Conservation (phyloP, 306 rosid genomes). For the Parietaria judaica region DNA sequence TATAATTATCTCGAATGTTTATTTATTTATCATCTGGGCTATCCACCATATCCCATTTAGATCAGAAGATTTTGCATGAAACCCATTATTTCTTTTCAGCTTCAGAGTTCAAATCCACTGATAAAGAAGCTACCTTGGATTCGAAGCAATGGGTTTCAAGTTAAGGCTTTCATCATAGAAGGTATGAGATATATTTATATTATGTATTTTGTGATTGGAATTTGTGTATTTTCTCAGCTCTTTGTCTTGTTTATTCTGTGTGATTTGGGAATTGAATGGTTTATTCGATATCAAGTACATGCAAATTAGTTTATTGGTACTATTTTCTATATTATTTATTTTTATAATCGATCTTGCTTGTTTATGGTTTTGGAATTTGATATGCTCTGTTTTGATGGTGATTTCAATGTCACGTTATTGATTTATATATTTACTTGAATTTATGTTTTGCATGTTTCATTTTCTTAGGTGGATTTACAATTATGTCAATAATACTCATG, state of each 20-base stretch:
- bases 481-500: not conserved
- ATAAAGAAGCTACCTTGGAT: constrained; percentile 31
- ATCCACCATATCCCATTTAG: constrained; percentile 22
- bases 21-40: constrained; percentile 40
- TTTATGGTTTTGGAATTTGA: not conserved
- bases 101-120: constrained; percentile 35
- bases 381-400: too few species aligned
- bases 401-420: too few species aligned
- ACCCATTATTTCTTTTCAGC: constrained; percentile 9
- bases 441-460: constrained; percentile 12
- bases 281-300: constrained; percentile 12
- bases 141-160: constrained; percentile 28
- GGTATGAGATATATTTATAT: constrained; percentile 36
- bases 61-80: constrained; percentile 25
- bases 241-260: constrained; percentile 11
- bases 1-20: constrained; percentile 31
- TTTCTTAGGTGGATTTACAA: constrained; percentile 5
- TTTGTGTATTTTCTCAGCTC: constrained; percentile 10
- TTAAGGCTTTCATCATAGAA: constrained; percentile 30
- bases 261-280: constrained; percentile 22
- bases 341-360: constrained; percentile 35
- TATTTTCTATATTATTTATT: constrained; percentile 3
- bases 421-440: not conserved
- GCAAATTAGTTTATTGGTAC: constrained; percentile 4
- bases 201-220: constrained; percentile 17